Base-by-base conservation (phyloP, 805 yeast species). In the Myxozyma lipomycoides region DNA sequence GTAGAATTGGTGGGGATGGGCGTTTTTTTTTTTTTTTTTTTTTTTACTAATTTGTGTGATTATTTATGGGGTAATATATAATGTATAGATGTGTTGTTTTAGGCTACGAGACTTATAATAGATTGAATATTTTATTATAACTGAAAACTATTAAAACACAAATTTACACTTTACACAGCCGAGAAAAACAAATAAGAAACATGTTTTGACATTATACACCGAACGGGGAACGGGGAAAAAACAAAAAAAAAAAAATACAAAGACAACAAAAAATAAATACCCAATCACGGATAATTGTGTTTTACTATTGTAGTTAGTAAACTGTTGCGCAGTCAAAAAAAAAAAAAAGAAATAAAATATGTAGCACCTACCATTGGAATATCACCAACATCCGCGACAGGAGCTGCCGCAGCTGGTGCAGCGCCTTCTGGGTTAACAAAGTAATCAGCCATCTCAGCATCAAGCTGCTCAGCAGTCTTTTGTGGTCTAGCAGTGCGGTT, bases 381-480 rank as follows among this genome's bases (percentile, higher is more conserved):
- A 48, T 60, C 63, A 22, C 62, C 61, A 47, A 42, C 47, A 36
- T 48, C 58, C 1, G 50, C 25, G 5, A 45, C 45, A 21, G 48
- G 45, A 15, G 47, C 39, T 26, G 23, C 58, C 48, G 51, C 41
- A 32, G 59, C 52, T 7, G 48, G 47, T 45, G 48, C 28, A n/a
- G 51, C 44, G 34, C 49, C 43, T 35, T 59, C 60, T 21, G 58
- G 55, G 21, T 58, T 62, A 37, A 62, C 67, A 58, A 91, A 90
- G 74, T 91, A 91, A 67, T 90, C 98, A 57, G 89, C 85, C 98
- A 93, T 91, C 74, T 91, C 98, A 68, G 90, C 95, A 72, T 93
- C 98, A 67, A 91, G 81, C 72, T 93, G 91, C 69, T 86, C 98
- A 58, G 86, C 76, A 46, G 95, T 82, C 78, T 89, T 89, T 72